These are phyloP conservation scores for Psophocarpus tetragonolobus DNA, from an alignment of 306 rosid species.

Conservation along the genomic window DNA sequence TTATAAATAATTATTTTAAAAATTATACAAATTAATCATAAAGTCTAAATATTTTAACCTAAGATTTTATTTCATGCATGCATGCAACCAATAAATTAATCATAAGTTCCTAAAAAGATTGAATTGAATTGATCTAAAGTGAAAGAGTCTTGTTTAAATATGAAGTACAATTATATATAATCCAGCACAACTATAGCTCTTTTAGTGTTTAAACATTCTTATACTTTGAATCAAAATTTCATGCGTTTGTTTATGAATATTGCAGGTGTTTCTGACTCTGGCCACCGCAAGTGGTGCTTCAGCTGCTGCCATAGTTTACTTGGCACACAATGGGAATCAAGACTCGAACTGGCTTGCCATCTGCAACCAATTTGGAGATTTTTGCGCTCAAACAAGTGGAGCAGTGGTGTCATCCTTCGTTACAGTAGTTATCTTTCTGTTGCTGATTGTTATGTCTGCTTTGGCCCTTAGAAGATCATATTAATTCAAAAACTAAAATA, in stretches of 20 bases:
- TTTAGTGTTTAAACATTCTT: background rate
- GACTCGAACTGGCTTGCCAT: conserved; percentile 89
- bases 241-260: background rate
- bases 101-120: background rate
- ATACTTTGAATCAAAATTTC: background rate
- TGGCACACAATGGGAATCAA: conserved; percentile 82
- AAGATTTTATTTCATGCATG: no score
- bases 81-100: no score
- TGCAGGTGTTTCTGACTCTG: conserved; percentile 64
- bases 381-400: conserved; percentile 65
- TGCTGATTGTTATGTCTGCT: conserved; percentile 66
- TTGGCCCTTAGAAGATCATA: conserved; percentile 51
- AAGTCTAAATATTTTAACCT: no score
- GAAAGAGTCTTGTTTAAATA: background rate
- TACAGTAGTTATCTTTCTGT: conserved; percentile 50
- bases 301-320: conserved; percentile 76
- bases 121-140: background rate
- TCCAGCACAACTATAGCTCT: background rate
- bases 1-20: no score
- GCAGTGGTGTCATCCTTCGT: conserved; percentile 72
- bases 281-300: conserved; percentile 71
- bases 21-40: no score
- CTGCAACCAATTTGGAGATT: conserved; percentile 75
- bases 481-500: background rate
- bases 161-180: background rate